These are phyloP conservation scores for Blastobotrys illinoisensis DNA, from an alignment of 1,139 yeast species.

Conservation along the genomic window DNA sequence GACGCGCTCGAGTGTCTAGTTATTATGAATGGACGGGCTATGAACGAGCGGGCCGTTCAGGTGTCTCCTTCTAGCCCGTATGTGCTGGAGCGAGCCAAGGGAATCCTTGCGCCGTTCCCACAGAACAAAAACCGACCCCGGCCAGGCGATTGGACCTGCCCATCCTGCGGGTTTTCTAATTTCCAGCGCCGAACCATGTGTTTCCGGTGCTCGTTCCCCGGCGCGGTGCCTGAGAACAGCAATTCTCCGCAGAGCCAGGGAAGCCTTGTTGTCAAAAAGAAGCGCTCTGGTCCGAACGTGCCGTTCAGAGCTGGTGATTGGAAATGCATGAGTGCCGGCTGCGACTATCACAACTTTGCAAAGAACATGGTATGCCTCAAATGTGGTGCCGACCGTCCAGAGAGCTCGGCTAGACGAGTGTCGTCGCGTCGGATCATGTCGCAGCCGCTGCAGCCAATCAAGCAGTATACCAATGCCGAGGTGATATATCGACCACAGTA, in stretches of 20 bases:
- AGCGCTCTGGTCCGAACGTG: constrained; percentile 34
- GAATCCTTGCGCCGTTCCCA: constrained; percentile 77
- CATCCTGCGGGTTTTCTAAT: constrained; percentile 91
- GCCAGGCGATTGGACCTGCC: constrained; percentile 98
- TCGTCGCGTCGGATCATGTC: background rate
- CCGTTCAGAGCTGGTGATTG: constrained; percentile 98
- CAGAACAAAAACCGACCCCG: constrained; percentile 85
- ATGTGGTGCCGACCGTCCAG: constrained; percentile 71
- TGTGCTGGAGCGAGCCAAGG: constrained; percentile 77
- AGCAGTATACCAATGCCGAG: constrained; percentile 4
- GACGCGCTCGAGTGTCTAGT: constrained; percentile 70
- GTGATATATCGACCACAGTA: constrained; percentile 4
- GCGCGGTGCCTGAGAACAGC: background rate
- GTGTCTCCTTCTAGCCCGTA: constrained; percentile 79
- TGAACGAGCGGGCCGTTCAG: constrained; percentile 71
- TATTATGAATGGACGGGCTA: constrained; percentile 69
- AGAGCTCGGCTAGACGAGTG: background rate
- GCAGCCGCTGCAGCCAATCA: background rate
- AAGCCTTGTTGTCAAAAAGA: constrained; percentile 3
- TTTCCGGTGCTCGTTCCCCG: constrained; percentile 83
- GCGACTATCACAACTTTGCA: constrained; percentile 90
- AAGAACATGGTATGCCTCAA: constrained; percentile 81
- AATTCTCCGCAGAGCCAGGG: background rate
- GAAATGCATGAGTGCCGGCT: constrained; percentile 77
- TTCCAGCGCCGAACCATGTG: constrained; percentile 94